phyloP scores from a whole-genome alignment of 306 rosid species.

The Geum urbanum region DNA sequence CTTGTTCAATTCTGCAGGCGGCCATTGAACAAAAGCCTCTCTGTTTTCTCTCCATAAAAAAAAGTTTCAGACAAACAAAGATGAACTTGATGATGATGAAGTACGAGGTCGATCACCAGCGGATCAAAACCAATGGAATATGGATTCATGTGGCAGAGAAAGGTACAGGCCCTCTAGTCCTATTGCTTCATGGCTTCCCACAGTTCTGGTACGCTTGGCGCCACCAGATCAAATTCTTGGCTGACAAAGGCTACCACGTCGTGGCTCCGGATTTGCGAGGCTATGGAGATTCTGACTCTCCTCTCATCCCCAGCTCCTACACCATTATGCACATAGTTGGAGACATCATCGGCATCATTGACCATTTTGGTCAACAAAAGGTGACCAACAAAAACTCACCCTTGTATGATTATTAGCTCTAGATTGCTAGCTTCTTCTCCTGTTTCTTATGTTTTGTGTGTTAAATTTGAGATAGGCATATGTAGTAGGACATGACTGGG shows the following conservation, averaged over 20 bases:
- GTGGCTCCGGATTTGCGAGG: slow-evolving; percentile 81
- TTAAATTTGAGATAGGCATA: slow-evolving; percentile 32
- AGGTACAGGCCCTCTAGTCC: slow-evolving; percentile 67
- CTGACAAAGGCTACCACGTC: slow-evolving; percentile 52
- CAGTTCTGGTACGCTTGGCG: slow-evolving; percentile 60
- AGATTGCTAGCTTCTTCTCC: not conserved
- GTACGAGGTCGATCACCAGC: slow-evolving; percentile 51
- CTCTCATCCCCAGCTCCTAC: slow-evolving; percentile 45
- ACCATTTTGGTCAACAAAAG: slow-evolving; percentile 59
- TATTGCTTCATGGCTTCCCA: slow-evolving; percentile 68
- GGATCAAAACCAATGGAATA: slow-evolving; percentile 60
- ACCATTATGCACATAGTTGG: slow-evolving; percentile 43
- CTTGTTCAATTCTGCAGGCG: not conserved
- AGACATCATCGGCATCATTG: slow-evolving; percentile 54
- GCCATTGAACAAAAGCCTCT: slow-evolving; percentile 1
- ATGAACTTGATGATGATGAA: slow-evolving; percentile 5
- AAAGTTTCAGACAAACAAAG: not conserved
- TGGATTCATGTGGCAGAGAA: slow-evolving; percentile 57
- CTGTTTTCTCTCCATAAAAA: not conserved
- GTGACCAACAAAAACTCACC: slow-evolving; percentile 16
- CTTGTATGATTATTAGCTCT: not conserved
- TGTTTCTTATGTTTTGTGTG: not conserved
- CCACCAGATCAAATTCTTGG: slow-evolving; percentile 47
- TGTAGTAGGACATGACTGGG: slow-evolving; percentile 68
- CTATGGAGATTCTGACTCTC: slow-evolving; percentile 60